These are phyloP conservation scores for Aspergillus texensis DNA, from an alignment of 2,329 filamentous ascomycete species.

Conservation along the genomic window DNA sequence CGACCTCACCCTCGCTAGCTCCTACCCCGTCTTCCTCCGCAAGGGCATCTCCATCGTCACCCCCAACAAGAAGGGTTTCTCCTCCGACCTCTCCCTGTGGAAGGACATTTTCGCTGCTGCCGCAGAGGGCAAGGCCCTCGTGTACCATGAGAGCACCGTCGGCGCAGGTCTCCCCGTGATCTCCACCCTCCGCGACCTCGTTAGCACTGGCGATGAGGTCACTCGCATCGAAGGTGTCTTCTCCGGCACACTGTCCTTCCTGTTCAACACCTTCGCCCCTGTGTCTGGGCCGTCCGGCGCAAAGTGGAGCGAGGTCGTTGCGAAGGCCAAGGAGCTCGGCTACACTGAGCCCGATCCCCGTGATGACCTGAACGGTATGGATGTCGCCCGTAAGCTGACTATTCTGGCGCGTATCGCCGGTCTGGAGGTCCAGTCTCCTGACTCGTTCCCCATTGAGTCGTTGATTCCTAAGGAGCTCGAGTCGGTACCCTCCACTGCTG, in stretches of 20 bases:
- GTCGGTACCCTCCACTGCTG: conserved; percentile 60
- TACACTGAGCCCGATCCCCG: conserved; percentile 89
- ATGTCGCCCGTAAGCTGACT: conserved; percentile 93
- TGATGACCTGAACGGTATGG: conserved; percentile 83
- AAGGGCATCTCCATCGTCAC: conserved; percentile 89
- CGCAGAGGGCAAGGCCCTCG: conserved; percentile 64
- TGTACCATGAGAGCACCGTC: conserved; percentile 95
- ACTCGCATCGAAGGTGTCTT: conserved; percentile 96
- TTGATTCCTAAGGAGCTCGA: conserved; percentile 89
- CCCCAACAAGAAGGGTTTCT: conserved; percentile 98
- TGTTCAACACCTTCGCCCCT: conserved; percentile 97
- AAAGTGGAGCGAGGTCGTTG: conserved; percentile 88
- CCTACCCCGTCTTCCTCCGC: conserved; percentile 79
- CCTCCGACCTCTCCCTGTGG: conserved; percentile 78
- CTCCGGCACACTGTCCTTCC: conserved; percentile 94
- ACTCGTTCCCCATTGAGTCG: conserved; percentile 89
- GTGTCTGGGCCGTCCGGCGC: conserved; percentile 65
- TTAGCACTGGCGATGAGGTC: conserved; percentile 89
- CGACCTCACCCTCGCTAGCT: conserved; percentile 78
- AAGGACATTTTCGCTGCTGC: conserved; percentile 80
- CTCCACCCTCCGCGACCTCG: conserved; percentile 89
- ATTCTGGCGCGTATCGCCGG: conserved; percentile 88
- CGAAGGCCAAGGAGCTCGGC: conserved; percentile 86
- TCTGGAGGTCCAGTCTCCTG: conserved; percentile 77
- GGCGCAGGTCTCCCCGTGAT: conserved; percentile 92